Evolutionary conservation across 805 yeast species (phyloP).

Genomic region (Ogataea angusta): DNA sequence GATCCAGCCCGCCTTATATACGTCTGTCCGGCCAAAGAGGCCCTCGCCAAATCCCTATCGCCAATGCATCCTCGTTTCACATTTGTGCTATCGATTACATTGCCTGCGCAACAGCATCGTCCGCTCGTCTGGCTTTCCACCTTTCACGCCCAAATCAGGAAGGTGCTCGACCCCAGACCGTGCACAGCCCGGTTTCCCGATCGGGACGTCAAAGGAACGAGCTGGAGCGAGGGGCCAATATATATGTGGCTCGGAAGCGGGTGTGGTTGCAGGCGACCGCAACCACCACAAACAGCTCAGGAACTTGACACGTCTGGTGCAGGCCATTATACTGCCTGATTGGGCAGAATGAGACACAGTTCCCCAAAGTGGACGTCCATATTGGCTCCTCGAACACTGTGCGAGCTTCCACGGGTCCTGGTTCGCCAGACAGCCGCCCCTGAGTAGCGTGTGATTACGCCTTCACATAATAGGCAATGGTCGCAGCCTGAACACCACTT

Average conservation of each 20-base stretch:
- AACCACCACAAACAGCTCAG: slow-evolving; percentile 5
- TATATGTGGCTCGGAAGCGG: background rate
- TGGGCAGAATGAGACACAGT: background rate
- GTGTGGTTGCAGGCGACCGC: no score
- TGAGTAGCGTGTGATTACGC: slow-evolving; percentile 1
- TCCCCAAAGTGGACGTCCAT: no score
- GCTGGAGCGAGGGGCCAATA: background rate
- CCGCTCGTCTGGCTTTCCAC: slow-evolving; percentile 7
- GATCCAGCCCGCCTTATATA: slow-evolving; percentile 14
- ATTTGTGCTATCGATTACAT: slow-evolving; percentile 14
- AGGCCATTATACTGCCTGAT: background rate
- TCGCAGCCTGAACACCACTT: slow-evolving; percentile 60
- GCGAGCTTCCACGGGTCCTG: background rate
- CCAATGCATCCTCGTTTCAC: slow-evolving; percentile 9
- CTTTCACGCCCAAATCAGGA: slow-evolving; percentile 26
- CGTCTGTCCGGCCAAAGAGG: background rate
- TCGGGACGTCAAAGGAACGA: slow-evolving; percentile 14
- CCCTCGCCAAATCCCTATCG: background rate
- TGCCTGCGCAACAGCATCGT: background rate
- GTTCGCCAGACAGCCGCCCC: background rate
- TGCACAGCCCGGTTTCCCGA: slow-evolving; percentile 12
- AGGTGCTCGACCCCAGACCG: slow-evolving; percentile 5
- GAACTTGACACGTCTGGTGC: background rate
- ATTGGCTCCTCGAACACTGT: no score
- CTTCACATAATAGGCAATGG: slow-evolving; percentile 73